Conservation (phyloP, 1,284 basidiomycete genomes). For the Coriolopsis trogii region DNA sequence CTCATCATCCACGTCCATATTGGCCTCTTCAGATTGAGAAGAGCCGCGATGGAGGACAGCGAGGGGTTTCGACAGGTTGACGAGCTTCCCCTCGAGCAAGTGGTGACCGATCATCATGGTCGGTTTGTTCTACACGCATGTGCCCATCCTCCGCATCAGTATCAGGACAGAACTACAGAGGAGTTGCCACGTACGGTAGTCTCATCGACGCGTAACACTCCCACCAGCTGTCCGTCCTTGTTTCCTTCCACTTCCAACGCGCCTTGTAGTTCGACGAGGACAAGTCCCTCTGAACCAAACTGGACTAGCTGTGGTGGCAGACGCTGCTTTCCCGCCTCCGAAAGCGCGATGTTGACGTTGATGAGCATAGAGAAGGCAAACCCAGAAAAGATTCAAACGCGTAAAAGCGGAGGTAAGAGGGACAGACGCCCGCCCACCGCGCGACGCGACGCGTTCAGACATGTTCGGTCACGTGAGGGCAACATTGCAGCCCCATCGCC, state of each 20-base stretch:
- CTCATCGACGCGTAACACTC: slow-evolving; percentile 52
- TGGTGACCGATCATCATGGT: slow-evolving; percentile 87
- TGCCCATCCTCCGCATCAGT: not conserved
- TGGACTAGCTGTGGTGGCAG: slow-evolving; percentile 63
- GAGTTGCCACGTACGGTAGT: slow-evolving; percentile 26
- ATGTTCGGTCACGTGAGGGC: not conserved
- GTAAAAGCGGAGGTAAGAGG: not conserved
- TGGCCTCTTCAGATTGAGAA: slow-evolving; percentile 6
- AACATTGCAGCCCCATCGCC: too few relatives aligned
- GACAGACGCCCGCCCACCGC: too few relatives aligned
- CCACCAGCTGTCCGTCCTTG: slow-evolving; percentile 64
- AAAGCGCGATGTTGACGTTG: slow-evolving; percentile 19
- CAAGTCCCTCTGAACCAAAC: slow-evolving; percentile 69
- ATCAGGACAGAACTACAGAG: not conserved
- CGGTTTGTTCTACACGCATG: slow-evolving; percentile 62
- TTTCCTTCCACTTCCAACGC: slow-evolving; percentile 63
- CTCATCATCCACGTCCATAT: slow-evolving; percentile 37
- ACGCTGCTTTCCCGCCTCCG: slow-evolving; percentile 33
- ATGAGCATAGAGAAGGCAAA: slow-evolving; percentile 4
- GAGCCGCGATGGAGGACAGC: slow-evolving; percentile 56
- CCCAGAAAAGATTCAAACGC: not conserved
- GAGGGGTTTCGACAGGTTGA: slow-evolving; percentile 74
- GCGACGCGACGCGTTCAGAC: not conserved
- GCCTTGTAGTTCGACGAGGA: slow-evolving; percentile 80
- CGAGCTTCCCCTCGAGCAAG: slow-evolving; percentile 85